Conservation (phyloP, 257 asterid species). For the Gentiana dahurica region DNA sequence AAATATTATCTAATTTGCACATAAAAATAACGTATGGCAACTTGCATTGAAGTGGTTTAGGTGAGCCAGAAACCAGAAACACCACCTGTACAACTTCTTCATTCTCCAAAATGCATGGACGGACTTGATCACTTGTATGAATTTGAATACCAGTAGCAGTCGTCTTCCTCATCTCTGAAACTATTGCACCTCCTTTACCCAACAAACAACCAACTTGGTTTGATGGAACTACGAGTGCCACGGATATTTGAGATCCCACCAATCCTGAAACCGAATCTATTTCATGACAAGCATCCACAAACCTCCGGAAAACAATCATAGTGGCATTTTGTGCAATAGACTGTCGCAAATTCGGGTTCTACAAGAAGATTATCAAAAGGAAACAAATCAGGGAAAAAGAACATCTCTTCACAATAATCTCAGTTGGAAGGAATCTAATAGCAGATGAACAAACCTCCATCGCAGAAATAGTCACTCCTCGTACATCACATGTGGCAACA, state of each 20-base stretch:
- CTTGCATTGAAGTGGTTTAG: too few relatives aligned
- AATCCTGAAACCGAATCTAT: constrained; percentile 27
- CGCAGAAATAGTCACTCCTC: constrained; percentile 49
- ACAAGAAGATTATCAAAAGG: too few relatives aligned
- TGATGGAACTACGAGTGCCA: constrained; percentile 42
- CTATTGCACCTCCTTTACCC: constrained; percentile 68
- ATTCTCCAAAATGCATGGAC: constrained; percentile 35
- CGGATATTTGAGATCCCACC: constrained; percentile 25
- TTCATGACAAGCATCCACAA: constrained; percentile 25
- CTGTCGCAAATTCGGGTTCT: not conserved
- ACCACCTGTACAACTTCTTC: too few relatives aligned
- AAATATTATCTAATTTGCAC: too few relatives aligned
- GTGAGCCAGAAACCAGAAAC: too few relatives aligned
- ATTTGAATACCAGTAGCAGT: constrained; percentile 50
- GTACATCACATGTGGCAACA: constrained; percentile 25
- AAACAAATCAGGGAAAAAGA: too few relatives aligned
- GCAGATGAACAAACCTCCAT: constrained; percentile 37
- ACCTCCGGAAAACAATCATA: constrained; percentile 40
- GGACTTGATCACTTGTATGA: constrained; percentile 47
- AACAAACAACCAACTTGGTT: constrained; percentile 68
- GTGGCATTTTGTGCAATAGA: constrained; percentile 61
- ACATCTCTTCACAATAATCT: too few relatives aligned
- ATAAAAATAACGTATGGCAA: too few relatives aligned
- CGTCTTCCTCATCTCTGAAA: constrained; percentile 65
- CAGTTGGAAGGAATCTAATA: too few relatives aligned